phyloP scores from a whole-genome alignment of 1,284 basidiomycete species.

The Vanrija pseudolonga region DNA sequence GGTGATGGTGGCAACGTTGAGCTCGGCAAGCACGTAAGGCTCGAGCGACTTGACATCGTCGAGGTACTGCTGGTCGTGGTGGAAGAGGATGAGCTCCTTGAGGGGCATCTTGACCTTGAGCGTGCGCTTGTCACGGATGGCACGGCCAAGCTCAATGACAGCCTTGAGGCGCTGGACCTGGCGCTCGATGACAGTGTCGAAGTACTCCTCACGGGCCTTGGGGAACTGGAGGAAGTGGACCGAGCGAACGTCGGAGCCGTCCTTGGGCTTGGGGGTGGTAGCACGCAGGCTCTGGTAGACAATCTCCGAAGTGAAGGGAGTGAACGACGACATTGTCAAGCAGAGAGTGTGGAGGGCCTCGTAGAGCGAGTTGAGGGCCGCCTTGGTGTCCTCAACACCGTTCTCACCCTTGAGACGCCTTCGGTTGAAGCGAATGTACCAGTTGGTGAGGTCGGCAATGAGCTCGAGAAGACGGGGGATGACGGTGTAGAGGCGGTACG shows the following conservation, averaged over 20 bases:
- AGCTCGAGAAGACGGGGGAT: constrained; percentile 89
- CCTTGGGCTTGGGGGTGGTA: constrained; percentile 74
- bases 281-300: constrained; percentile 86
- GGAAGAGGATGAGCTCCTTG: constrained; percentile 91
- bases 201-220: constrained; percentile 87
- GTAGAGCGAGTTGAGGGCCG: constrained; percentile 92
- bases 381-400: constrained; percentile 79
- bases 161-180: constrained; percentile 92
- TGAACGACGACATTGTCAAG: constrained; percentile 95
- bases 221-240: constrained; percentile 97
- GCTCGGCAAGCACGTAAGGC: constrained; percentile 87
- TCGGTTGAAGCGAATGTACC: constrained; percentile 99
- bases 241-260: constrained; percentile 74
- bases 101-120: constrained; percentile 84
- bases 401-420: constrained; percentile 93
- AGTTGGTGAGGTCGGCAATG: constrained; percentile 96
- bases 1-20: constrained; percentile 86
- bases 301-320: constrained; percentile 96
- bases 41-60: constrained; percentile 80
- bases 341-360: constrained; percentile 93
- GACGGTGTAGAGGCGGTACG: constrained; percentile 97
- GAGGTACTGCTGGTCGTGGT: constrained; percentile 78
- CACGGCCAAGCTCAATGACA: constrained; percentile 88
- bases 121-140: constrained; percentile 82
- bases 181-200: constrained; percentile 92